These are phyloP conservation scores for Cucurbita argyrosperma DNA, from an alignment of 306 rosid genomes.

Conservation along the genomic window DNA sequence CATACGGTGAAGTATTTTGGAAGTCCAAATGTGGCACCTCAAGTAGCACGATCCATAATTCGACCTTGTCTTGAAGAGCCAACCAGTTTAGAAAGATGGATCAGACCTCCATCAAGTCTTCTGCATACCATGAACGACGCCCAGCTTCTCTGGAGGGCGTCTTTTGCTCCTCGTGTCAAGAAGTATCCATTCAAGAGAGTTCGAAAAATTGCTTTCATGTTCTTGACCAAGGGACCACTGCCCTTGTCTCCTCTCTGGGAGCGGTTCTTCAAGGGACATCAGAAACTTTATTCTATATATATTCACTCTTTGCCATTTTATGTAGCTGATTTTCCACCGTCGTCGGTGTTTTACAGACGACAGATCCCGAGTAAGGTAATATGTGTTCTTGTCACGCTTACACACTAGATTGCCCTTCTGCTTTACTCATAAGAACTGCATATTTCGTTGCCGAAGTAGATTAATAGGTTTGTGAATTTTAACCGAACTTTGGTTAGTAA, in stretches of 20 bases:
- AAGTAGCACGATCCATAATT: conserved; percentile 16
- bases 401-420: neutral
- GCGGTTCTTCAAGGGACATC: conserved; percentile 38
- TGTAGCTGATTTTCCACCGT: conserved; percentile 18
- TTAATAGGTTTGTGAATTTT: neutral
- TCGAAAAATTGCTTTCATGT: conserved; percentile 64
- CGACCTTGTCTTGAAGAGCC: conserved; percentile 32
- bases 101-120: conserved; percentile 33
- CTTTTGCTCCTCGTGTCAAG: conserved; percentile 32
- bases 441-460: neutral
- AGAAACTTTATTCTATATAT: conserved; percentile 32
- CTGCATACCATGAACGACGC: conserved; percentile 39
- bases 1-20: conserved; percentile 44
- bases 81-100: conserved; percentile 26
- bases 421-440: neutral
- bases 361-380: conserved; percentile 62
- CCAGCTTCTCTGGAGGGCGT: conserved; percentile 50
- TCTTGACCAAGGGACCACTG: conserved; percentile 56
- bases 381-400: neutral
- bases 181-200: conserved; percentile 39
- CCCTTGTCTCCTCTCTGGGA: conserved; percentile 65
- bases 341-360: conserved; percentile 37
- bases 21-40: conserved; percentile 17
- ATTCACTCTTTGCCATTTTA: conserved; percentile 47
- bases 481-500: neutral